Conservation (phyloP, 495 filamentous ascomycete species). For the Lophiotrema nucula region DNA sequence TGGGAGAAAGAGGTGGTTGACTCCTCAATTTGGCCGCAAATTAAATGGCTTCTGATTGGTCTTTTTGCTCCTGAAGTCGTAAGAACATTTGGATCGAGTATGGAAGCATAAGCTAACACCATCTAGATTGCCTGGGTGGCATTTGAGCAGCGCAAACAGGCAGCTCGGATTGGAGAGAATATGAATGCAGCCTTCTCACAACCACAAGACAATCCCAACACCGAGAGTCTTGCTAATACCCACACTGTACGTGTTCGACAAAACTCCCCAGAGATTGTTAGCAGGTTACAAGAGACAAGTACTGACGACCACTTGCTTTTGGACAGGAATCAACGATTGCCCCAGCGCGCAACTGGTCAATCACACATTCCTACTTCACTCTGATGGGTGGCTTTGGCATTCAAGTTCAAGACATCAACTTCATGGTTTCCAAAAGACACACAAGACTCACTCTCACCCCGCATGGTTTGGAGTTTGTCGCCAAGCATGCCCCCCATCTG, state of each 20-base stretch:
- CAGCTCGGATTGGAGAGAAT: no score
- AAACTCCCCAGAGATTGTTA: no score
- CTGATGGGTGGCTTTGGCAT: slow-evolving; percentile 47
- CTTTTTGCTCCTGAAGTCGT: slow-evolving; percentile 23
- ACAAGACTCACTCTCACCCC: slow-evolving; percentile 26
- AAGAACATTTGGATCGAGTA: not conserved
- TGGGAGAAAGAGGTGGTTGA: not conserved
- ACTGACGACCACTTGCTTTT: no score
- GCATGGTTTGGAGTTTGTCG: slow-evolving; percentile 27
- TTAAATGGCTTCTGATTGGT: slow-evolving; percentile 37
- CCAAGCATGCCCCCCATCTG: not conserved
- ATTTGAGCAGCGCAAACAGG: slow-evolving; percentile 11
- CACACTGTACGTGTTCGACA: no score
- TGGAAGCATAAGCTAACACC: not conserved
- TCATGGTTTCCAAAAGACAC: slow-evolving; percentile 15
- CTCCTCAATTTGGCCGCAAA: slow-evolving; percentile 24
- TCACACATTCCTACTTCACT: slow-evolving; percentile 44
- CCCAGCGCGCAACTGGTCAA: slow-evolving; percentile 43
- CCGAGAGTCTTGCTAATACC: no score
- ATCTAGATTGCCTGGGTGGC: slow-evolving; percentile 22
- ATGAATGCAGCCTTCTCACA: no score
- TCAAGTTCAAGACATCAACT: slow-evolving; percentile 24
- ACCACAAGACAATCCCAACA: no score
- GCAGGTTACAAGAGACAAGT: no score
- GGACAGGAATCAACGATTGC: no score